Base-by-base conservation (phyloP, 2,329 filamentous ascomycete genomes). In the Colletotrichum sp. region DNA sequence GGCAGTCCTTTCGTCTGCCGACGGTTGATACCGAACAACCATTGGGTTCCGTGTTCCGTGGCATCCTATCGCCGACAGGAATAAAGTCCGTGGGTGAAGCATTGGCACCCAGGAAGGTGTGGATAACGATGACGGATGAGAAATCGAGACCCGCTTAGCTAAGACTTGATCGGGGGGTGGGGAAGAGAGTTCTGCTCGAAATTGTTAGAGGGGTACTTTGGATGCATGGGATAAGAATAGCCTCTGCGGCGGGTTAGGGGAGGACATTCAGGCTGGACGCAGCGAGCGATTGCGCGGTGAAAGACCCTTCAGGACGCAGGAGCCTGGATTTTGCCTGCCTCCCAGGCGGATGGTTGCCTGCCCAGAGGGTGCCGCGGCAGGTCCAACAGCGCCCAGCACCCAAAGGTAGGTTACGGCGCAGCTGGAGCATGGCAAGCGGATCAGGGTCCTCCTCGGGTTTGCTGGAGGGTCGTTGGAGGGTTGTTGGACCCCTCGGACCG, bases 81-180 rank as follows among this genome's bases (percentile, higher is more conserved):
- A 39, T 57, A 44, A 49, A 69, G 32, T 67, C 69, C 55, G 57
- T 39, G 39, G 39, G 9, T 39, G 34, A 36, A 24, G 49, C 16
- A n/a, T 13, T 52, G 44, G 44, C 44, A 34, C 32, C 36, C 18
- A 52, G 44, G n/a, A 21, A 52, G 44, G 44, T 21, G 39, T 21
- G 55, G 30, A 59, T 68, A 30, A 65, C 59, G 34, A 76, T 76
- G 70, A 76, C 59, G 70, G 55, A 76, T 76, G 65, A 73, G 39
- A 69, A 55, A 69, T 73, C 57, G 55, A 44, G 36, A 36, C 63
- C 69, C 57, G 74, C 74, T 76, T 72, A 65, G 30, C 64, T 76
- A 62, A 76, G 69, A 59, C 34, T 44, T 18, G 15, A 15, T 6
- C 28, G n/a, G 16, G 57, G n/a, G 57, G 73, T 49, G 57, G 70